Conservation (phyloP, 192 early-diverging fungal genomes). For the Dissophora globulifera region DNA sequence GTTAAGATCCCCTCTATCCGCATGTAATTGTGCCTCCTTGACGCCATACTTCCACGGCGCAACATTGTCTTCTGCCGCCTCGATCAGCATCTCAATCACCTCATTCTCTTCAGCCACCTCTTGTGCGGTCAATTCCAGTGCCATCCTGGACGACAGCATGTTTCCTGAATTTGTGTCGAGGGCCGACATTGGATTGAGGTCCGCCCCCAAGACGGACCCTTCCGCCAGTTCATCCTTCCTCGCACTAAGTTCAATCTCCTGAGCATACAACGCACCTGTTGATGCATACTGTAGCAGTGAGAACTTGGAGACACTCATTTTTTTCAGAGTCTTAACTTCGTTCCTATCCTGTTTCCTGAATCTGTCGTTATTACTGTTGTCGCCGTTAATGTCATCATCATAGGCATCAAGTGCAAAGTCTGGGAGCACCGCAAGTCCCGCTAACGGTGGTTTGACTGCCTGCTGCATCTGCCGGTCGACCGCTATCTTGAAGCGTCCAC, state of each 20-base stretch:
- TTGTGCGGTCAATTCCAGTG: background rate
- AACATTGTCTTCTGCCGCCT: constrained; percentile 3
- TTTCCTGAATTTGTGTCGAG: background rate
- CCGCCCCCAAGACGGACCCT: background rate
- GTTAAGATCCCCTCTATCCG: background rate
- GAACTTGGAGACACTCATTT: constrained; percentile 7
- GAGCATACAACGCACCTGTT: constrained; percentile 34
- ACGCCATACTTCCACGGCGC: constrained; percentile 15
- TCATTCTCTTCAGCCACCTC: background rate
- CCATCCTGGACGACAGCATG: background rate
- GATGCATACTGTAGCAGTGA: constrained; percentile 27
- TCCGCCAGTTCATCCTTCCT: background rate
- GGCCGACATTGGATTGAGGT: background rate
- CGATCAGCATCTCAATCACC: constrained; percentile 7
- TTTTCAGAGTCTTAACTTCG: background rate
- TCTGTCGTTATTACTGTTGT: too few species aligned
- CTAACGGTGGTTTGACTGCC: constrained; percentile 17
- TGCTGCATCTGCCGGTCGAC: constrained; percentile 2
- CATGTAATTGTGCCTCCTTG: constrained; percentile 6
- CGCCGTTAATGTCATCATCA: background rate
- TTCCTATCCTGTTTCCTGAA: constrained; percentile 4
- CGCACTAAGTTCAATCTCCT: constrained; percentile 13
- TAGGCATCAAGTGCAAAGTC: background rate
- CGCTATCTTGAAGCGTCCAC: background rate
- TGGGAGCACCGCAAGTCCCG: constrained; percentile 15